phyloP scores from a whole-genome alignment of 495 filamentous ascomycete genomes.

The Hyaloscypha variabilis region DNA sequence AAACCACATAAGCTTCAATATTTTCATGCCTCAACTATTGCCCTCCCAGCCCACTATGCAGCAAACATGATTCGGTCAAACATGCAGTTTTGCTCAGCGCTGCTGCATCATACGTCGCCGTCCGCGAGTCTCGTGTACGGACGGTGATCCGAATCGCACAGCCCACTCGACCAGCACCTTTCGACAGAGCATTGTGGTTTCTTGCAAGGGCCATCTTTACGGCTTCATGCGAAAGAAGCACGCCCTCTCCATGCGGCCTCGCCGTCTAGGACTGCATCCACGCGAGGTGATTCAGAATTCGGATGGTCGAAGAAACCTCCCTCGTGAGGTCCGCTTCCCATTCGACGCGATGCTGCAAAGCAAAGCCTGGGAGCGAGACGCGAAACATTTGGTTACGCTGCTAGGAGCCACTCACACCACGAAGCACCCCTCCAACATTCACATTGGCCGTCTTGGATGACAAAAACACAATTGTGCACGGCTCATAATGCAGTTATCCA shows the following conservation, averaged over 20 bases:
- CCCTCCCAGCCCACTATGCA: background rate
- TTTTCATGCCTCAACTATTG: background rate
- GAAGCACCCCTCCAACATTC: constrained; percentile 26
- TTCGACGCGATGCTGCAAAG: constrained; percentile 25
- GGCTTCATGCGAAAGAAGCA: constrained; percentile 29
- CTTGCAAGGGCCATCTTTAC: constrained; percentile 18
- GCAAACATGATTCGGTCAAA: constrained; percentile 8
- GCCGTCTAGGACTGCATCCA: constrained; percentile 14
- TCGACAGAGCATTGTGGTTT: constrained; percentile 4
- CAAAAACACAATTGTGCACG: constrained; percentile 19
- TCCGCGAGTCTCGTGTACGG: background rate
- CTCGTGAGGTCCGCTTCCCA: constrained; percentile 2
- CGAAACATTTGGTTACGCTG: constrained; percentile 20
- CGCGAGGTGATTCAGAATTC: constrained; percentile 4
- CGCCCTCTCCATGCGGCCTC: constrained; percentile 21
- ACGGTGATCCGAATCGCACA: constrained; percentile 18
- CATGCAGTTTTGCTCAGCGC: background rate
- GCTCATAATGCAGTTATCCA: constrained; percentile 26
- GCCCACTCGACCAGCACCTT: constrained; percentile 14
- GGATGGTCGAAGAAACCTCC: background rate
- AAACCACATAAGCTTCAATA: background rate
- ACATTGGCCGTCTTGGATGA: constrained; percentile 18
- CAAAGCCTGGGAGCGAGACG: constrained; percentile 25
- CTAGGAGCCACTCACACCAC: constrained; percentile 22
- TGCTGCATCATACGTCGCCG: background rate